phyloP scores from a whole-genome alignment of 2,329 filamentous ascomycete genomes.

The Arthroderma sp. region DNA sequence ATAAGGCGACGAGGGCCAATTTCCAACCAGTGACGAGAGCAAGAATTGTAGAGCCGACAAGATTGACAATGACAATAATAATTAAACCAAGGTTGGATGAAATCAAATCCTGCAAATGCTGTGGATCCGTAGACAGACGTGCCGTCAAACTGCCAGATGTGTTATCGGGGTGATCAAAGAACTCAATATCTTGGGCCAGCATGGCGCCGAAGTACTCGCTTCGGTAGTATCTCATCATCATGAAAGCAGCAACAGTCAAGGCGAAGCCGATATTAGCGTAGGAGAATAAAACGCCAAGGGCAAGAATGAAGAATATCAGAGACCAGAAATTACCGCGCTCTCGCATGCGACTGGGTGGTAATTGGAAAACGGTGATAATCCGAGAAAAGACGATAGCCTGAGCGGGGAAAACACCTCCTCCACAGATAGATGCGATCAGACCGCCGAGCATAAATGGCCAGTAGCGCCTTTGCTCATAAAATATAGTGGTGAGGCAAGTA shows the following conservation, averaged over 20 bases:
- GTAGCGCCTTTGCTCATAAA: conserved; percentile 22
- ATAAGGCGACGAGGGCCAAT: conserved; percentile 52
- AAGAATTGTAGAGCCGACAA: conserved; percentile 54
- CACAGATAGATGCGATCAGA: conserved; percentile 20
- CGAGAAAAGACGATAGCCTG: conserved; percentile 30
- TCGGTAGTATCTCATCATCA: conserved; percentile 10
- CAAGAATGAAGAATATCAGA: conserved; percentile 36
- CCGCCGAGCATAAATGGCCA: conserved; percentile 28
- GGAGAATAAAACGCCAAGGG: conserved; percentile 23
- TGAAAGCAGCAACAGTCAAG: conserved; percentile 10
- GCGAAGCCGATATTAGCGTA: conserved; percentile 12
- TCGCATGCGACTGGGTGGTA: conserved; percentile 9
- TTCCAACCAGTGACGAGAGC: conserved; percentile 66
- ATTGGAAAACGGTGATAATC: conserved; percentile 15
- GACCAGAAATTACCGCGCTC: conserved; percentile 31
- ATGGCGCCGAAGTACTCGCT: conserved; percentile 15
- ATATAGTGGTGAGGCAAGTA: conserved; percentile 24
- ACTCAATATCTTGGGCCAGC: conserved; percentile 18
- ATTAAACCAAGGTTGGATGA: conserved; percentile 72
- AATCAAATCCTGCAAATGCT: conserved; percentile 42
- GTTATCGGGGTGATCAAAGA: conserved; percentile 14
- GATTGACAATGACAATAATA: conserved; percentile 59
- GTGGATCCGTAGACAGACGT: conserved; percentile 66
- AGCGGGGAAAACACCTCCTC: conserved; percentile 33
- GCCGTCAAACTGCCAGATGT: conserved; percentile 50